phyloP scores from a whole-genome alignment of 768 basidiomycete species.

The Xerocomellus intermedius region DNA sequence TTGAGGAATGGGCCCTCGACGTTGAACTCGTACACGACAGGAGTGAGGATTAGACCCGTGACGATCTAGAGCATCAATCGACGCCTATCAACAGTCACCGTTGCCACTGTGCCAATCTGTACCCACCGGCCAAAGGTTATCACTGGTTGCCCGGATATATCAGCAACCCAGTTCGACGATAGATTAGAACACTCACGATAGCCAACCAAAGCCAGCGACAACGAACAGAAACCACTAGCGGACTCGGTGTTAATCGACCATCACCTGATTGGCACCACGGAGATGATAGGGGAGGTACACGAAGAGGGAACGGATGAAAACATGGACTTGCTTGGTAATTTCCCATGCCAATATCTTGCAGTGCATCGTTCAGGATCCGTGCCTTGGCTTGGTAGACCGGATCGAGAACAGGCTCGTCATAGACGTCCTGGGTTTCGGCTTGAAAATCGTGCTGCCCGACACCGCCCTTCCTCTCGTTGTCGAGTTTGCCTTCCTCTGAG shows the following conservation, averaged over 20 bases:
- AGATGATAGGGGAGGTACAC: not conserved
- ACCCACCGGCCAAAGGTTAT: conserved; percentile 72
- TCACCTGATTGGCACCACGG: not conserved
- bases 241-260: not conserved
- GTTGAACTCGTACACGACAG: conserved; percentile 64
- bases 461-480: conserved; percentile 2
- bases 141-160: conserved; percentile 37
- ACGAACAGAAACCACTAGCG: conserved; percentile 59
- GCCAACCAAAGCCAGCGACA: conserved; percentile 74
- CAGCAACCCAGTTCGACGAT: not conserved
- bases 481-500: not conserved
- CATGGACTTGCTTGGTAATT: conserved; percentile 51
- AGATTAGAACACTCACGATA: conserved; percentile 49
- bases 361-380: conserved; percentile 52
- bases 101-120: not conserved
- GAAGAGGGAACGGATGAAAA: not conserved
- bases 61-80: conserved; percentile 44
- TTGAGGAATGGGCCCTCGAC: conserved; percentile 62
- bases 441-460: not conserved
- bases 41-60: conserved; percentile 61
- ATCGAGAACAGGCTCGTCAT: conserved; percentile 38
- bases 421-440: conserved; percentile 24
- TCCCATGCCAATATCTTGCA: conserved; percentile 73
- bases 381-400: conserved; percentile 61
- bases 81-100: not conserved